Evolutionary conservation across 768 basidiomycete genomes (phyloP).

Genomic region (Asterophora lycoperdoides): DNA sequence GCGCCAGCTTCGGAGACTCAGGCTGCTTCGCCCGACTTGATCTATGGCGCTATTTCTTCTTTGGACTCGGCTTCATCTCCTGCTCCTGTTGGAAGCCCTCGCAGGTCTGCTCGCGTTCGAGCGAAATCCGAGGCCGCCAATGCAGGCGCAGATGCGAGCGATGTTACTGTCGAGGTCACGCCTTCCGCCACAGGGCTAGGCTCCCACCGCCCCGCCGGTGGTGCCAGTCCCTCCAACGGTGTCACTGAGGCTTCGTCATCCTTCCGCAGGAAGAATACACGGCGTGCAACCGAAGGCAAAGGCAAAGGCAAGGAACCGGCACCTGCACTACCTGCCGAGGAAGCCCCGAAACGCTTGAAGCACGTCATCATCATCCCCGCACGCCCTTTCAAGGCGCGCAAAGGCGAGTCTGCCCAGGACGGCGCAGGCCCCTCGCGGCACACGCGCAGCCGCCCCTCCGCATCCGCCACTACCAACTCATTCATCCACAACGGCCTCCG

Average conservation of each 20-base stretch:
- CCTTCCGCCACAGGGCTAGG: conserved; percentile 1
- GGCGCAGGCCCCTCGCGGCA: not conserved
- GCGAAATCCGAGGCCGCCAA: not conserved
- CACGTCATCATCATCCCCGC: not conserved
- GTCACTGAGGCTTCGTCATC: not conserved
- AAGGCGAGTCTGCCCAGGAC: not conserved
- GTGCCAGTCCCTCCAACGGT: not conserved
- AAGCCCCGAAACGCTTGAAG: not conserved
- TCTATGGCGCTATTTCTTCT: not conserved
- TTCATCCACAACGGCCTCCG: not conserved
- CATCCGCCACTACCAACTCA: not conserved
- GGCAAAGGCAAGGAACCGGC: not conserved
- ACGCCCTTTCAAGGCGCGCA: not conserved
- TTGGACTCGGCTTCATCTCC: not conserved
- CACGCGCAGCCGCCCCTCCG: not conserved
- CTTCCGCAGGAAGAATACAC: no score
- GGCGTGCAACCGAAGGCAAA: not conserved
- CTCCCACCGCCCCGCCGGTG: not conserved
- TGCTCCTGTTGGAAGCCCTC: not conserved
- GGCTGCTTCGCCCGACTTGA: no score
- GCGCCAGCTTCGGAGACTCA: no score
- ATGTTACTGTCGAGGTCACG: not conserved
- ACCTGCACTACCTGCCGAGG: not conserved
- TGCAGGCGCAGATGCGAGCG: not conserved
- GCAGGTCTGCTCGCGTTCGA: not conserved